phyloP scores from a whole-genome alignment of 805 yeast genomes.

The Millerozyma acaciae region DNA sequence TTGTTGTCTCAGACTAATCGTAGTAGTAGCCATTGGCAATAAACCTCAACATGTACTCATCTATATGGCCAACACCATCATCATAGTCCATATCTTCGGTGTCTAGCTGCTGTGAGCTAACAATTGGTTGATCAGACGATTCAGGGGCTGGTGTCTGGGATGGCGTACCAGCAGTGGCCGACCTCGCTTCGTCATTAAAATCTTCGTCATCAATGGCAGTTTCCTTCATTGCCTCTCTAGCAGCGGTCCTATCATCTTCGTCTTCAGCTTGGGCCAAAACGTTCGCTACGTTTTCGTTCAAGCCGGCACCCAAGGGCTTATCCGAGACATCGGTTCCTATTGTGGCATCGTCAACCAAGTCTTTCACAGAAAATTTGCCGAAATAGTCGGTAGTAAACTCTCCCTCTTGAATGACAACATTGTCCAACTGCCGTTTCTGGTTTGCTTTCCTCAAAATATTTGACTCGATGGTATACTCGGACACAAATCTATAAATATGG shows the following conservation, averaged over 20 bases:
- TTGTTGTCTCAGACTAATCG: constrained; percentile 3
- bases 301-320: constrained; percentile 31
- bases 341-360: constrained; percentile 66
- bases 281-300: constrained; percentile 44
- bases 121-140: constrained; percentile 8
- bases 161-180: constrained; percentile 19
- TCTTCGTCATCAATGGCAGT: constrained; percentile 82
- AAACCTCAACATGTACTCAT: constrained; percentile 91
- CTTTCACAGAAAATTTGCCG: constrained; percentile 80
- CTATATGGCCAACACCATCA: constrained; percentile 77
- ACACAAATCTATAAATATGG: constrained; percentile 92
- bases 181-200: constrained; percentile 51
- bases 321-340: constrained; percentile 37
- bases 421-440: constrained; percentile 89
- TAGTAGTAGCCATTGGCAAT: constrained; percentile 76
- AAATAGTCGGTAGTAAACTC: constrained; percentile 97
- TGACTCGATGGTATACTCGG: constrained; percentile 94
- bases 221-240: constrained; percentile 82
- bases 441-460: constrained; percentile 91
- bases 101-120: constrained; percentile 14
- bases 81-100: constrained; percentile 43
- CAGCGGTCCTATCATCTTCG: constrained; percentile 86
- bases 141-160: constrained; percentile 26
- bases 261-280: constrained; percentile 92
- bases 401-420: constrained; percentile 95